A percentile compares a stretch with the other conserved stretches of the same genome.
phyloP scores from a whole-genome alignment of 441 rosid genomes.

The Kokia cookei region DNA sequence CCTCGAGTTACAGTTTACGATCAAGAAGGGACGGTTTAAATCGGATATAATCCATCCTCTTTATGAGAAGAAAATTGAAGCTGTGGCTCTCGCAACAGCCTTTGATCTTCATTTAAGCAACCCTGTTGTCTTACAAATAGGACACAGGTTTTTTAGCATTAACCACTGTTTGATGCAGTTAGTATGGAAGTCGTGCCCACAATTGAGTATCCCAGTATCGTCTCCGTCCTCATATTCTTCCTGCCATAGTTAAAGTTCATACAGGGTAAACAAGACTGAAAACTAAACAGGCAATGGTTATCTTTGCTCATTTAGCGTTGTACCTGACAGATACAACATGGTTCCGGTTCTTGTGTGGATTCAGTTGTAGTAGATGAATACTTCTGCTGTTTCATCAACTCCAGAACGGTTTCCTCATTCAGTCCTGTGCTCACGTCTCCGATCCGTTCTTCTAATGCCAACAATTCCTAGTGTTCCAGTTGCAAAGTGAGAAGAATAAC shows the following conservation, averaged over 20 bases:
- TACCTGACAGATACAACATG: slow-evolving; percentile 90
- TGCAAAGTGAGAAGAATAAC: slow-evolving; percentile 1
- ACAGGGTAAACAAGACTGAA: slow-evolving; percentile 2
- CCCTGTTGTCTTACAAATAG: slow-evolving; percentile 80
- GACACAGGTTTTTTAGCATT: slow-evolving; percentile 72
- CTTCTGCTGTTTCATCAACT: slow-evolving; percentile 47
- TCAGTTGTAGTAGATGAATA: slow-evolving; percentile 20
- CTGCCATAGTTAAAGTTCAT: slow-evolving; percentile 28
- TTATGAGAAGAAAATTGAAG: slow-evolving; percentile 3
- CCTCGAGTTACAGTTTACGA: background rate
- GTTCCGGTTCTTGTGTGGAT: slow-evolving; percentile 44
- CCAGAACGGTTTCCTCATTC: slow-evolving; percentile 53
- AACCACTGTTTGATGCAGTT: slow-evolving; percentile 86
- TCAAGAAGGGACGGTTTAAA: background rate
- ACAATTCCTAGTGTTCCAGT: slow-evolving; percentile 52
- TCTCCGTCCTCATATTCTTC: slow-evolving; percentile 66
- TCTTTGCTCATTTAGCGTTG: background rate
- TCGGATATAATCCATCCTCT: background rate
- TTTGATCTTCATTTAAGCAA: slow-evolving; percentile 28
- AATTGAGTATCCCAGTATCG: slow-evolving; percentile 61
- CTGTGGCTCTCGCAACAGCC: background rate
- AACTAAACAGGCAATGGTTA: background rate
- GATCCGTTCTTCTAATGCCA: slow-evolving; percentile 84
- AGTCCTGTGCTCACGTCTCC: slow-evolving; percentile 82
- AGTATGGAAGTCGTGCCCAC: slow-evolving; percentile 75